Base-by-base conservation (phyloP, 176 grass and related monocot species). In the Zea luxurians region DNA sequence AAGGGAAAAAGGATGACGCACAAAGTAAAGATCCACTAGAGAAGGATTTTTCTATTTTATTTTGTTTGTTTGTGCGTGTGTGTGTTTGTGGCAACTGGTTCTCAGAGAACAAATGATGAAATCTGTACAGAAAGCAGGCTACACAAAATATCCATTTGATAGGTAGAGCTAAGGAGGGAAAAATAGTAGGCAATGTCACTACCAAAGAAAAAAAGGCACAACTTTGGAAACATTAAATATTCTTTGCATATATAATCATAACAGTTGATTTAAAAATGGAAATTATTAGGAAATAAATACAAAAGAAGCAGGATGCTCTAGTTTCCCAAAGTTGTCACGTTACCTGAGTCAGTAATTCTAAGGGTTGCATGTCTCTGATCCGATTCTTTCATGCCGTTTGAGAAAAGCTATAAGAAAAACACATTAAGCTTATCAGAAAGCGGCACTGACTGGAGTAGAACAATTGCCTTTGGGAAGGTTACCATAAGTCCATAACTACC, bases 311-410 rank as follows among this genome's bases (percentile, higher is more conserved):
- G 15, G 55, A 72, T 38, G 36, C 66, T 50, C 7, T 7, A 66
- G 45, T 86, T 81, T 52, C 80, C 34, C 69, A 45, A 27, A 83
- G 49, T 48, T 69, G 52, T 46, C 18, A 77, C 68, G 75, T 89
- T 89, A 95, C 96, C 92, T 87, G 90, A 92, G 48, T 89, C 92
- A 66, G 85, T 87, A 85, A 99, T 95, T 94, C 83, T 83, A 74
- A 99, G 66, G 67, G 92, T 99, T 62, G 88, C 81, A 76, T 98
- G 83, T 75, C 89, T 83, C 80, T 94, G 83, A 83, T 92, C 95
- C 81, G 95, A 98, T 88, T 98, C 95, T 85, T 88, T 94, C 95
- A 98, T 94, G 64, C 96, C 96, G 61, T 99, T 99, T 80, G 92
- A 99, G 80, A 99, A 99, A 83, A 95, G 86, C 92, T 99, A 27